Conservation (phyloP, 1,139 yeast genomes). For the Diutina neorugosa region DNA sequence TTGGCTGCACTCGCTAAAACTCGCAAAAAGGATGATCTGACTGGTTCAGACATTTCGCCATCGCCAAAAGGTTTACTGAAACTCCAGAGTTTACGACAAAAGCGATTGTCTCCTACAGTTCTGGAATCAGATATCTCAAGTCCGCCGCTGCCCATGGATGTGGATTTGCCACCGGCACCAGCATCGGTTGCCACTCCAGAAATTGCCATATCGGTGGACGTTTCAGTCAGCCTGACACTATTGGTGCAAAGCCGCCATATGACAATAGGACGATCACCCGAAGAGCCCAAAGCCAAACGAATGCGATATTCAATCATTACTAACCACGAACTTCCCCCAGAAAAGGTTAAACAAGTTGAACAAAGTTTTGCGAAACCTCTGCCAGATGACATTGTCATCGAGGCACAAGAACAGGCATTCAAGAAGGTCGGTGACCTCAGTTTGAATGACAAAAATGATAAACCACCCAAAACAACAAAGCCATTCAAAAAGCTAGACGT, state of each 20-base stretch:
- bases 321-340: conserved; percentile 3
- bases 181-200: background rate
- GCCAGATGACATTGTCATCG: conserved; percentile 66
- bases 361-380: background rate
- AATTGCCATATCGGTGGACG: background rate
- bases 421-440: conserved; percentile 21
- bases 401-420: conserved; percentile 48
- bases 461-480: conserved; percentile 19
- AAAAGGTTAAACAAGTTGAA: conserved; percentile 1
- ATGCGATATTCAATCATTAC: background rate
- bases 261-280: background rate
- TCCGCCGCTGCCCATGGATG: background rate
- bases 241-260: background rate
- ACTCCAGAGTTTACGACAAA: background rate
- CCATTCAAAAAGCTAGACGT: conserved; percentile 30
- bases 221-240: background rate
- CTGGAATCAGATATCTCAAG: background rate
- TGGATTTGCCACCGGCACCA: background rate
- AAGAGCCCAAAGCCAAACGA: background rate
- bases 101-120: background rate
- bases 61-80: background rate
- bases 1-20: conserved; percentile 37
- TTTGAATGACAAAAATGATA: conserved; percentile 5
- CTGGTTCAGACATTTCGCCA: background rate
- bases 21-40: conserved; percentile 11